phyloP scores from a whole-genome alignment of 768 basidiomycete genomes.

The Hypholoma sublateritium region DNA sequence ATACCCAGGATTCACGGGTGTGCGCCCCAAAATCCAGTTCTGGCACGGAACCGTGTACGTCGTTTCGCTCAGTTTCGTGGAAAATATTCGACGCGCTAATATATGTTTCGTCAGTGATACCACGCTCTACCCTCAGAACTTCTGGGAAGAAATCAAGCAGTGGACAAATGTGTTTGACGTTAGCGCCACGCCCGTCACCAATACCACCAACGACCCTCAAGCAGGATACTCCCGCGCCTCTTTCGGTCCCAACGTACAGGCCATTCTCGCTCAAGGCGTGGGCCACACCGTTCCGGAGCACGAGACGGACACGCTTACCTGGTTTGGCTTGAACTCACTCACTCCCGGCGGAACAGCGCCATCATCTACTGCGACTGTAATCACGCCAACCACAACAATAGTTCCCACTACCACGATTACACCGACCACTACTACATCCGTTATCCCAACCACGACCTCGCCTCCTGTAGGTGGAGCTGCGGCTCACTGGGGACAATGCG shows the following conservation, averaged over 20 bases:
- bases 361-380: background rate
- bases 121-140: conserved; percentile 50
- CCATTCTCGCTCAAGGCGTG: conserved; percentile 45
- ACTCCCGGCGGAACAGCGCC: conserved; percentile 8
- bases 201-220: conserved; percentile 37
- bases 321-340: conserved; percentile 42
- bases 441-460: background rate
- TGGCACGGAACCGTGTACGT: conserved; percentile 53
- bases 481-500: background rate
- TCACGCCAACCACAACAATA: background rate
- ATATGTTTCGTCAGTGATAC: conserved; percentile 37
- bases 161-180: conserved; percentile 57
- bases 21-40: conserved; percentile 49
- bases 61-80: background rate
- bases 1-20: conserved; percentile 57
- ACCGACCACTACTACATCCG: background rate
- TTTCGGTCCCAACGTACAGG: conserved; percentile 50
- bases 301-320: conserved; percentile 44
- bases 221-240: conserved; percentile 46
- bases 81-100: background rate
- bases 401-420: background rate
- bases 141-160: conserved; percentile 52
- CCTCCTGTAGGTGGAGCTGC: background rate
- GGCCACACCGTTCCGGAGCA: conserved; percentile 55
- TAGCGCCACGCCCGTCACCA: conserved; percentile 42